Evolutionary conservation across 2,329 filamentous ascomycete genomes (phyloP).

Genomic region (Xenoacremonium recifei): DNA sequence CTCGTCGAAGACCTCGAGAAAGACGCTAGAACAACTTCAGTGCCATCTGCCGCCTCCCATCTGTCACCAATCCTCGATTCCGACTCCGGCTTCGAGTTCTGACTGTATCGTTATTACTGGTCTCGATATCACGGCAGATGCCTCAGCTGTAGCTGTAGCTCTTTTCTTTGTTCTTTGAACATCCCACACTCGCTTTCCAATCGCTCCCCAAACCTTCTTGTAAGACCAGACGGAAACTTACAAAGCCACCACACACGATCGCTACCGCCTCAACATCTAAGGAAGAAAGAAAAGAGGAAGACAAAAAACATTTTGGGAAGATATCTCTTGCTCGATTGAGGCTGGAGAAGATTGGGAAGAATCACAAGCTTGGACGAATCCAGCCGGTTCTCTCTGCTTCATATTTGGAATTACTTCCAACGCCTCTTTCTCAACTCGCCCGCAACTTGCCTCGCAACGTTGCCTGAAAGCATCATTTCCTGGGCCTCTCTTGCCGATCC

Average conservation of each 20-base stretch:
- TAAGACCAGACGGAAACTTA: conserved; percentile 19
- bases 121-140: conserved; percentile 3
- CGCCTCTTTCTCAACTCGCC: conserved; percentile 13
- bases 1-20: conserved; percentile 4
- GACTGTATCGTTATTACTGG: too few relatives aligned
- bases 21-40: conserved; percentile 17
- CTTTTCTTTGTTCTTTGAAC: conserved; percentile 21
- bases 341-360: conserved; percentile 2
- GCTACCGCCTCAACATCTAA: conserved; percentile 32
- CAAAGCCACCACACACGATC: conserved; percentile 32
- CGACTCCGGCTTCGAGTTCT: not conserved
- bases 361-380: too few relatives aligned
- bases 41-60: conserved; percentile 9
- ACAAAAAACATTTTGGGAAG: conserved; percentile 4
- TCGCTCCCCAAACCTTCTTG: conserved; percentile 10
- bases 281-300: conserved; percentile 17
- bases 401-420: conserved; percentile 15
- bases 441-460: conserved; percentile 9
- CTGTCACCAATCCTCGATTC: conserved; percentile 15
- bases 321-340: conserved; percentile 11
- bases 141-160: conserved; percentile 8
- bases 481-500: conserved; percentile 11
- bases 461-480: conserved; percentile 8
- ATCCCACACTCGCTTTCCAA: conserved; percentile 34
- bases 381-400: conserved; percentile 4